Conservation (phyloP, 2,329 filamentous ascomycete species). For the Furcasterigmium sp. region DNA sequence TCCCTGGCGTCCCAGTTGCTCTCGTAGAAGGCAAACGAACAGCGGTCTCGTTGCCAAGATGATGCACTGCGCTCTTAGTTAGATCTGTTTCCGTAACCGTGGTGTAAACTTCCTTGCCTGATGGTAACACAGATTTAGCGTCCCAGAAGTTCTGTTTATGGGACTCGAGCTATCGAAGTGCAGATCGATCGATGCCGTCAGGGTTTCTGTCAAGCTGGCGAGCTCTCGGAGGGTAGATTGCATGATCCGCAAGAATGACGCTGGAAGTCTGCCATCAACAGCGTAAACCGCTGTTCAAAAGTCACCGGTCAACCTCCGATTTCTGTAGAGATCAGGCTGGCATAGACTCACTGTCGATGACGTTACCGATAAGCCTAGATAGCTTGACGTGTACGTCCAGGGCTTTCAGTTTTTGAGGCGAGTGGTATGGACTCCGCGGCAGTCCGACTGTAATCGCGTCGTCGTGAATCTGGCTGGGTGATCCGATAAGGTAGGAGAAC, state of each 20-base stretch:
- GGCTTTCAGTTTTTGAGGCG: slow-evolving; percentile 1
- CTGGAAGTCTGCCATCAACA: slow-evolving; percentile 3
- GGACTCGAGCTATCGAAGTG: slow-evolving; percentile 4
- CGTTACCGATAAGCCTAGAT: slow-evolving; percentile 4
- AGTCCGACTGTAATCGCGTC: slow-evolving; percentile 2
- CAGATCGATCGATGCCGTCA: slow-evolving; percentile 5
- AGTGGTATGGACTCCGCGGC: slow-evolving; percentile 1
- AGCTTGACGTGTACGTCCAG: slow-evolving; percentile 4
- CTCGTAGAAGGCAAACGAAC: slow-evolving; percentile 3
- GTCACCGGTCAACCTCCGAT: background rate
- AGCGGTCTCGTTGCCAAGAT: slow-evolving; percentile 4
- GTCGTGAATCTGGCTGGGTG: slow-evolving; percentile 5
- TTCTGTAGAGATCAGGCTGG: rapidly evolving
- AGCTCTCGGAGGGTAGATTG: slow-evolving; percentile 4
- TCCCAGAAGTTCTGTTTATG: slow-evolving; percentile 3
- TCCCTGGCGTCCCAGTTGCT: background rate
- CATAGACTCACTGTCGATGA: slow-evolving; percentile 4
- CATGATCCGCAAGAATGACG: slow-evolving; percentile 4
- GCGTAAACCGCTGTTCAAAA: slow-evolving; percentile 3
- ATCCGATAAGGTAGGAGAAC: slow-evolving; percentile 4
- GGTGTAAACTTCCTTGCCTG: background rate
- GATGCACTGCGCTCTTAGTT: background rate
- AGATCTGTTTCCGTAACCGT: background rate
- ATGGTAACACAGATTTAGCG: slow-evolving; percentile 6
- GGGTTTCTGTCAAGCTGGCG: background rate